These are phyloP conservation scores for Arbutus unedo DNA, from an alignment of 148 eudicot species.

Conservation along the genomic window DNA sequence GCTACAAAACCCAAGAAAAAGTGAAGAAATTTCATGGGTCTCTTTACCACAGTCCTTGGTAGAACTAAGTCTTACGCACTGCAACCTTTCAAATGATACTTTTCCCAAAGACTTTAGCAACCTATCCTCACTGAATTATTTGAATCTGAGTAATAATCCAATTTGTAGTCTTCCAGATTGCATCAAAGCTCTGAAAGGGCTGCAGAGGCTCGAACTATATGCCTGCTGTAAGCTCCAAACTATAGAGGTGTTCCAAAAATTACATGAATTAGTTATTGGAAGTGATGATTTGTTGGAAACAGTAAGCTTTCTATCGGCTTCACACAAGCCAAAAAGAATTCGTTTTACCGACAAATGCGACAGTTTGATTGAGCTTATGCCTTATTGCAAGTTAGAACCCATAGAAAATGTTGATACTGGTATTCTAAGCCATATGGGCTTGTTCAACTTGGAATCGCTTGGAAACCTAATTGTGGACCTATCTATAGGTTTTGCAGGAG, in stretches of 20 bases:
- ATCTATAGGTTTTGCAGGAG: accelerated
- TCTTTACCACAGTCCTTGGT: conserved; percentile 1
- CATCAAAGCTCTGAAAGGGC: background rate
- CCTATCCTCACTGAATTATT: background rate
- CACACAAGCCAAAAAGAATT: too few relatives aligned
- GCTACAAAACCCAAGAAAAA: background rate
- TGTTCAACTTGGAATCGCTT: background rate
- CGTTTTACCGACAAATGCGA: too few relatives aligned
- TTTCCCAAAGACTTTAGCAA: background rate
- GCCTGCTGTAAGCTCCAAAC: background rate
- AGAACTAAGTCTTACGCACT: background rate
- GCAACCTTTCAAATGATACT: background rate
- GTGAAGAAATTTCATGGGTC: background rate
- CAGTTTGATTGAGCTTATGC: background rate
- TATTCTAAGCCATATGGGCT: background rate
- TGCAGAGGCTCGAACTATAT: background rate
- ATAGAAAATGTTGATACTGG: background rate
- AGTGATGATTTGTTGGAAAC: background rate
- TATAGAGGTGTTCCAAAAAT: background rate
- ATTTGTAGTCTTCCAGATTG: background rate
- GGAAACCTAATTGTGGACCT: background rate
- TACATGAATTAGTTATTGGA: background rate
- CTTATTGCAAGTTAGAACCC: conserved; percentile 1
- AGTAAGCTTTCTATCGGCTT: background rate
- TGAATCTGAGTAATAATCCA: background rate